These are phyloP conservation scores for Lanzia echinophila DNA, from an alignment of 2,329 filamentous ascomycete species.

Conservation along the genomic window DNA sequence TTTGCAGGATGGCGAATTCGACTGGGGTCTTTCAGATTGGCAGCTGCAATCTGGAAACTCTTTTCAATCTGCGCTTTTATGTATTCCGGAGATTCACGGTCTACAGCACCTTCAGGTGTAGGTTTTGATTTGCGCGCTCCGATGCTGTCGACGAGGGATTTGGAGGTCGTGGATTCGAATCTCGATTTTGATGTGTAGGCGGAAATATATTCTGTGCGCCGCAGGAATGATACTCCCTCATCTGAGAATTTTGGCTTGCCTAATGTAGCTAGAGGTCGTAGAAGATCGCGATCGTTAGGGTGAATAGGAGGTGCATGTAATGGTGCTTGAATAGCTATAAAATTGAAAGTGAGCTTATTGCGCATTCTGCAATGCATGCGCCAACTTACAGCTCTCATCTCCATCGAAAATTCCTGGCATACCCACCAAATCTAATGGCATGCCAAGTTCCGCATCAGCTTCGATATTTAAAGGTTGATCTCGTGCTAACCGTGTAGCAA, in stretches of 20 bases:
- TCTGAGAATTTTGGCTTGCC: constrained; percentile 75
- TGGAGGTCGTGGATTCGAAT: constrained; percentile 47
- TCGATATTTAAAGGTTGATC: constrained; percentile 96
- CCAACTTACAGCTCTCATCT: constrained; percentile 75
- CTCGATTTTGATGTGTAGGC: constrained; percentile 40
- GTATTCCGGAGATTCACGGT: constrained; percentile 56
- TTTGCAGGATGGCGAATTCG: constrained; percentile 53
- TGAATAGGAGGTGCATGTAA: constrained; percentile 66
- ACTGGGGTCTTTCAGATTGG: constrained; percentile 47
- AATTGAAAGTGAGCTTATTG: constrained; percentile 18
- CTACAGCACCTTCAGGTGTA: constrained; percentile 38
- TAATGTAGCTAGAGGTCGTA: constrained; percentile 76
- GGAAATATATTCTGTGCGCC: constrained; percentile 91
- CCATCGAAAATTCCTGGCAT: constrained; percentile 93
- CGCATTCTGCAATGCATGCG: neutral
- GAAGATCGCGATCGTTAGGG: constrained; percentile 74
- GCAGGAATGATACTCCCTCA: constrained; percentile 82
- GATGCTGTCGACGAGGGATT: constrained; percentile 39
- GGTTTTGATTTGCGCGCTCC: constrained; percentile 34
- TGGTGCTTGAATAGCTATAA: constrained; percentile 72
- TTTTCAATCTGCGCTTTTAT: constrained; percentile 63
- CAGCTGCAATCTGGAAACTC: constrained; percentile 49
- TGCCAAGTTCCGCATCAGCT: constrained; percentile 93
- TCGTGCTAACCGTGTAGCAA: constrained; percentile 79
- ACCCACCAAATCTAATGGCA: constrained; percentile 92